These are phyloP conservation scores for Phytophthora ramorum DNA, from an alignment of 352 stramenopile genomes.

Conservation along the genomic window DNA sequence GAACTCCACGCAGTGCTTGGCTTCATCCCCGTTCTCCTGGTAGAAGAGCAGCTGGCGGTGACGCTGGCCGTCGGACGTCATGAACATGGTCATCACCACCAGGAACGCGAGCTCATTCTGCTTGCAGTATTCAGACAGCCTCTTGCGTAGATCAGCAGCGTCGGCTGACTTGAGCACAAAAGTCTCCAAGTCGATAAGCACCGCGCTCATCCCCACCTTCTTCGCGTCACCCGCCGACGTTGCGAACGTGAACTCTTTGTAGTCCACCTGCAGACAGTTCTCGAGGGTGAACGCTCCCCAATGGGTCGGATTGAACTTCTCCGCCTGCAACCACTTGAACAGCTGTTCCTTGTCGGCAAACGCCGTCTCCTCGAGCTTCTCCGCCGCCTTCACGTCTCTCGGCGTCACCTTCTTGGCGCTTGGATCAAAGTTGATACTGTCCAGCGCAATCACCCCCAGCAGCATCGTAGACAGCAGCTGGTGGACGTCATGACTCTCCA, in stretches of 20 bases:
- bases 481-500: constrained; percentile 21
- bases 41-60: constrained; percentile 77
- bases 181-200: constrained; percentile 61
- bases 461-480: constrained; percentile 74
- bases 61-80: constrained; percentile 44
- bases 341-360: constrained; percentile 54
- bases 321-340: constrained; percentile 71
- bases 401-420: constrained; percentile 81
- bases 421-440: constrained; percentile 82
- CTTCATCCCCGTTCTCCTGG: constrained; percentile 33
- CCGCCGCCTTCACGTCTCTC: constrained; percentile 52
- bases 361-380: constrained; percentile 48
- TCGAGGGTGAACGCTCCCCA: constrained; percentile 68
- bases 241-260: constrained; percentile 73
- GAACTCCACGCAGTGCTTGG: constrained; percentile 45
- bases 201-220: constrained; percentile 64
- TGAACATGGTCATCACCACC: constrained; percentile 76
- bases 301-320: constrained; percentile 72
- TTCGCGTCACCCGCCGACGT: neutral
- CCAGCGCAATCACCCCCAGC: constrained; percentile 78
- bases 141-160: constrained; percentile 30
- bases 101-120: constrained; percentile 67
- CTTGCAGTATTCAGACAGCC: constrained; percentile 46
- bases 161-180: constrained; percentile 59
- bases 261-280: constrained; percentile 81